These are phyloP conservation scores for Bacidia gigantensis DNA, from an alignment of 495 filamentous ascomycete genomes.

Conservation along the genomic window DNA sequence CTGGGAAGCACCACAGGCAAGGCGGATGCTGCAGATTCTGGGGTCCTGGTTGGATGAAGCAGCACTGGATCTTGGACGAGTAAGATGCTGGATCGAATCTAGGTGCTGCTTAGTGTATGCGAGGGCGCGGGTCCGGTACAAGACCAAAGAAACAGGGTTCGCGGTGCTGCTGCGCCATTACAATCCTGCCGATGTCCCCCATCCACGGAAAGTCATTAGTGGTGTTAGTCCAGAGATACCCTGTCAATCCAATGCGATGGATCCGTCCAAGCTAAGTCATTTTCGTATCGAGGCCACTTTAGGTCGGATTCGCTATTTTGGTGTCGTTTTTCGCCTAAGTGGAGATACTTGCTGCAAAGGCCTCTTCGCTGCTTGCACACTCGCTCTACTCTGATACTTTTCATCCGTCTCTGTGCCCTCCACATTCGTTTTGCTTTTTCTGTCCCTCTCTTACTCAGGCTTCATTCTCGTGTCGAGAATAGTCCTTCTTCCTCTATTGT, in stretches of 20 bases:
- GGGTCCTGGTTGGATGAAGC: constrained; percentile 9
- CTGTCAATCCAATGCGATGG: constrained; percentile 8
- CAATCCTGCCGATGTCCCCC: constrained; percentile 18
- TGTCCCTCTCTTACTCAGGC: constrained; percentile 15
- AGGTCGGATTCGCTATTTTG: constrained; percentile 13
- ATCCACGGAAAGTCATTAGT: neutral
- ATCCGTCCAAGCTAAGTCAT: constrained; percentile 13
- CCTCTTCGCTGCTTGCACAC: constrained; percentile 2
- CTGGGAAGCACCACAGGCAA: neutral
- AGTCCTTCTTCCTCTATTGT: constrained; percentile 18
- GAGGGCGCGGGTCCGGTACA: constrained; percentile 14
- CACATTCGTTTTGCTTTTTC: constrained; percentile 19
- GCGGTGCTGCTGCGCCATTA: constrained; percentile 19
- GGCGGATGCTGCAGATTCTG: too few relatives aligned
- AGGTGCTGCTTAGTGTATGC: constrained; percentile 13
- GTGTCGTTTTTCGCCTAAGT: constrained; percentile 14
- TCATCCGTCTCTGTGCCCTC: constrained; percentile 20
- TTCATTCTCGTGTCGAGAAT: constrained; percentile 13
- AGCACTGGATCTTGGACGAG: constrained; percentile 16
- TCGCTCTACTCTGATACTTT: constrained; percentile 5
- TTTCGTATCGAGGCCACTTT: constrained; percentile 7
- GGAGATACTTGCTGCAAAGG: constrained; percentile 8
- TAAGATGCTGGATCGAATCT: constrained; percentile 2
- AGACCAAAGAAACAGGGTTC: constrained; percentile 4
- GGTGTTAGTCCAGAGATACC: neutral